Base-by-base conservation (phyloP, 192 early-diverging fungal species). In the Dimargaris cristalligena region DNA sequence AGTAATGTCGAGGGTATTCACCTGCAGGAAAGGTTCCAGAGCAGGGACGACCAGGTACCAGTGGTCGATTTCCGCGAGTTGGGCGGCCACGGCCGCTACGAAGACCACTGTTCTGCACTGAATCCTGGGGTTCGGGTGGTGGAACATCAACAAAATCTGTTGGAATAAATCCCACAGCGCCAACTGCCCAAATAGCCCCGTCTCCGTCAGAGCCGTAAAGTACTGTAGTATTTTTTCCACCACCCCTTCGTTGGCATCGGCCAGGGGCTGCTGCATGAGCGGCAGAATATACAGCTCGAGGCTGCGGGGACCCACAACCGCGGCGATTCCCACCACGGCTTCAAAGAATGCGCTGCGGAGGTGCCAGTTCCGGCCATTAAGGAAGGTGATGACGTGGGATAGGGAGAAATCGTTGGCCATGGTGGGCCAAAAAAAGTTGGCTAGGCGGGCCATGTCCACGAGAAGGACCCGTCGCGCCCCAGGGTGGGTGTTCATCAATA, bases 321-420 rank as follows among this genome's bases (percentile, higher is more conserved):
- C 88, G 1, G 87, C 90, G 0, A 94, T 83, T 0, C 92, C 91
- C 57, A 90, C 84, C 25, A 94, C 85, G 45, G 87, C 87, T 58
- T 98, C 93, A 52, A 91, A 94, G 61, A 98, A 98, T 3, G 92
- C 87, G 32, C 92, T 88, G 48, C 94, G 75, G 51, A 98, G 71
- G 69, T 84, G 81, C 94, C 93, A 96, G 62, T 98, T 91, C 28
- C 80, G 76, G 55, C 91, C 94, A 68, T 98, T 98, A 50, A 98
- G 72, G 59, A 94, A 98, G 0, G 94, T 98, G 51, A 98, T 93
- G 69, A 94, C 87, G 65, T 98, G 94, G 30, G 84, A 83, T 14
- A 97, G 67, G 30, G 91, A 61, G 1, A 90, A 77, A 65, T 93
- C 90, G 58, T 88, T 87, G 0, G 88, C 79, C 38, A 81, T 77